These are phyloP conservation scores for Melastoma malabathricum DNA, from an alignment of 345 rosid genomes.

Conservation along the genomic window DNA sequence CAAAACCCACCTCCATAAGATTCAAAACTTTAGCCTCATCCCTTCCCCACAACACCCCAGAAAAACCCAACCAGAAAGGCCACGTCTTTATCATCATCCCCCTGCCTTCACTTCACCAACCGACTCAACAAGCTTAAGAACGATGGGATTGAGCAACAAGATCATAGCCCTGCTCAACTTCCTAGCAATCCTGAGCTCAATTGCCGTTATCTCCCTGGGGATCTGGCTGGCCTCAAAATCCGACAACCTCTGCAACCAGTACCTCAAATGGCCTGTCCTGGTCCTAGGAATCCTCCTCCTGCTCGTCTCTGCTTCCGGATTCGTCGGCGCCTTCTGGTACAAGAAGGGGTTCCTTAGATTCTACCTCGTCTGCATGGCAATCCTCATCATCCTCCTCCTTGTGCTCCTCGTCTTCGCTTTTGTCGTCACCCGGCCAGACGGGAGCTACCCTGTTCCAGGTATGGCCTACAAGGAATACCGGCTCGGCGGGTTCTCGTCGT, in stretches of 20 bases:
- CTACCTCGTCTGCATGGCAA: conserved; percentile 77
- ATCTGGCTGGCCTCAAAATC: conserved; percentile 78
- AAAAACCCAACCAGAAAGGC: too few species aligned
- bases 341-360: conserved; percentile 59
- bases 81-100: too few species aligned
- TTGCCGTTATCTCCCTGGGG: conserved; percentile 69
- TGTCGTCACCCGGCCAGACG: conserved; percentile 60
- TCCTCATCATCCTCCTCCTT: conserved; percentile 51
- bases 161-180: conserved; percentile 72
- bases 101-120: too few species aligned
- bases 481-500: conserved; percentile 50
- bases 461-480: conserved; percentile 53
- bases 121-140: too few species aligned
- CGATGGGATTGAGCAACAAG: conserved; percentile 77
- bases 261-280: conserved; percentile 72
- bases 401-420: conserved; percentile 59
- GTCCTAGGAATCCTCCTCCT: conserved; percentile 59
- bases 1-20: too few species aligned
- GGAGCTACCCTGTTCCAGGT: conserved; percentile 53
- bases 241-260: conserved; percentile 63
- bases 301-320: conserved; percentile 61
- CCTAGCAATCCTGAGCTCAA: conserved; percentile 61
- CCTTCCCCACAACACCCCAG: too few species aligned
- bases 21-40: too few species aligned
- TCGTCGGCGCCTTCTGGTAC: conserved; percentile 74